Conservation (phyloP, 345 rosid species). For the Eucalyptus brandiana region DNA sequence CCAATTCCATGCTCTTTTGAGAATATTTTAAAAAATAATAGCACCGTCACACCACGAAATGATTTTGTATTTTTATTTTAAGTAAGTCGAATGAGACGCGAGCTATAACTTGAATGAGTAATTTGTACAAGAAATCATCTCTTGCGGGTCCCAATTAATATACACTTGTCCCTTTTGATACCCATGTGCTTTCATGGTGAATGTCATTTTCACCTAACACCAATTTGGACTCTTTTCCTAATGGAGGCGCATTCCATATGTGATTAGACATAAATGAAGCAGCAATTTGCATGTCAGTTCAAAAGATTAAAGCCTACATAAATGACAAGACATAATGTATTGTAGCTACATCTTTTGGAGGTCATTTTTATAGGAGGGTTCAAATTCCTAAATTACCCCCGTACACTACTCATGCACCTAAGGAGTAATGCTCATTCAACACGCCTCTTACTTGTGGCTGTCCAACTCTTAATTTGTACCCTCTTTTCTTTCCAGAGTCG, state of each 20-base stretch:
- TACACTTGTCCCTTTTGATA: neutral
- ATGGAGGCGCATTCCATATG: neutral
- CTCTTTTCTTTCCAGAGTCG: neutral
- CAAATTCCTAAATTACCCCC: neutral
- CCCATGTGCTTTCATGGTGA: neutral
- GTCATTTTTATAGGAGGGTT: neutral
- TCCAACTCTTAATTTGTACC: neutral
- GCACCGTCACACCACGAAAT: accelerated
- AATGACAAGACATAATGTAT: neutral
- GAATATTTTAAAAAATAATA: neutral
- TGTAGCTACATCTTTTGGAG: neutral
- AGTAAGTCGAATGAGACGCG: accelerated
- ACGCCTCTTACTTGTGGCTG: neutral
- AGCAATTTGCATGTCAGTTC: neutral
- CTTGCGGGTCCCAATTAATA: neutral
- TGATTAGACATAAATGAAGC: neutral
- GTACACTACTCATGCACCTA: neutral
- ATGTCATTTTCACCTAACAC: neutral
- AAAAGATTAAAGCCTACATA: neutral
- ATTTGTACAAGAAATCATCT: neutral
- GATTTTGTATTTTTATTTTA: neutral
- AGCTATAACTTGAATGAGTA: neutral
- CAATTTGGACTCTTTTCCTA: neutral
- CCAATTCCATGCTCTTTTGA: neutral
- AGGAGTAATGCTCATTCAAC: neutral